Conservation (phyloP, 257 asterid genomes). For the Rauvolfia tetraphylla region DNA sequence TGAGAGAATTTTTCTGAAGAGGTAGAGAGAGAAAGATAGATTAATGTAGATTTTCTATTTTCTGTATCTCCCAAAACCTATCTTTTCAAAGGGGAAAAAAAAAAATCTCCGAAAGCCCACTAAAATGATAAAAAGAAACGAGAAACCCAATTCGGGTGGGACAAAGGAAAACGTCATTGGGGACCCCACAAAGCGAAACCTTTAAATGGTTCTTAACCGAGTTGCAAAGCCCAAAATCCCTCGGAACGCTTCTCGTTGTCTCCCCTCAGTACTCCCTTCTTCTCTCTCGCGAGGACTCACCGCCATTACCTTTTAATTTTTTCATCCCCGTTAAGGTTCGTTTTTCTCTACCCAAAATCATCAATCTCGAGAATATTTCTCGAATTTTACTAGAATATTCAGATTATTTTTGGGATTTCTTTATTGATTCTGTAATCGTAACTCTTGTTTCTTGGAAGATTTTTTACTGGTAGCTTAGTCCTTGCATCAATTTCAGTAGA, state of each 20-base stretch:
- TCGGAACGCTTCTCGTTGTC: no score
- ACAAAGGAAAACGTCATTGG: not conserved
- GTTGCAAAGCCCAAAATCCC: not conserved
- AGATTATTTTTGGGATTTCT: not conserved
- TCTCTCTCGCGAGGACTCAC: no score
- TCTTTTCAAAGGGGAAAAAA: no score
- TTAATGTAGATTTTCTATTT: no score
- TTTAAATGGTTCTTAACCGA: not conserved
- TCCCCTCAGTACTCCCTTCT: no score
- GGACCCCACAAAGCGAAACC: not conserved
- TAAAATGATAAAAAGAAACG: no score
- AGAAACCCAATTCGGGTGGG: not conserved
- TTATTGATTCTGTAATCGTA: not conserved
- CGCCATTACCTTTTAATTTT: not conserved
- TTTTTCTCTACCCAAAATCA: not conserved
- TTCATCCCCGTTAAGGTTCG: not conserved
- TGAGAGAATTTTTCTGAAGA: no score
- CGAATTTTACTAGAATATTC: not conserved
- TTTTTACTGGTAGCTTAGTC: not conserved
- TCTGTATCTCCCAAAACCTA: no score
- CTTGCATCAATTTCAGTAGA: not conserved
- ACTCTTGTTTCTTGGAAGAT: not conserved
- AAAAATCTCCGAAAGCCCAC: no score
- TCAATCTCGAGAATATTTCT: not conserved
- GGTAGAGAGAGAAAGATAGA: no score